A percentile compares a stretch with the other conserved stretches of the same genome.
phyloP scores from a whole-genome alignment of 768 basidiomycete species.

The Tubosaeta sp. region DNA sequence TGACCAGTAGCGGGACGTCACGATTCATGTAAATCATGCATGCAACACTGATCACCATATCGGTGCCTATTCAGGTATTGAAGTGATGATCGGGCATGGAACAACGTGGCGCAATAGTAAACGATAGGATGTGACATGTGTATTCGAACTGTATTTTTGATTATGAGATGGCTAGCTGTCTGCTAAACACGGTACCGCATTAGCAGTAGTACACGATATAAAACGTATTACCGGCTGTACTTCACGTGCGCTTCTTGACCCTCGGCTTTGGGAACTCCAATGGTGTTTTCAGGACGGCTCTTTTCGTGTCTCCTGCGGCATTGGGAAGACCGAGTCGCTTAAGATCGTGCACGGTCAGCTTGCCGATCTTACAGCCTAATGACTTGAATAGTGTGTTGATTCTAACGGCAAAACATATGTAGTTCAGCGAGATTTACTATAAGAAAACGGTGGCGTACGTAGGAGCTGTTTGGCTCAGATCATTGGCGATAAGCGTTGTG shows the following conservation, averaged over 20 bases:
- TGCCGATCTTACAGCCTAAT: slow-evolving; percentile 71
- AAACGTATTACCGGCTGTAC: neutral
- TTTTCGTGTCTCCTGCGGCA: slow-evolving; percentile 56
- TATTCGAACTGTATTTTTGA: neutral
- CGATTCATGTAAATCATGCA: too few species aligned
- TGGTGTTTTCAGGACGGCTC: slow-evolving; percentile 72
- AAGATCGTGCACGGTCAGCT: slow-evolving; percentile 57
- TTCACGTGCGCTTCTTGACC: slow-evolving; percentile 28
- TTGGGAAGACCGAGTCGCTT: slow-evolving; percentile 65
- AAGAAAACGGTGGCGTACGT: slow-evolving; percentile 49
- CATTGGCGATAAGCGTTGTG: slow-evolving; percentile 60
- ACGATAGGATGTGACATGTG: too few species aligned
- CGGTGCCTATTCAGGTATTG: neutral
- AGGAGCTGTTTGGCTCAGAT: slow-evolving; percentile 59
- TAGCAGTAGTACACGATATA: neutral
- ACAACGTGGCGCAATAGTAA: neutral
- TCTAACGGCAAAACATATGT: slow-evolving; percentile 27
- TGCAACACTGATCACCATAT: neutral
- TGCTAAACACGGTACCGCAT: neutral
- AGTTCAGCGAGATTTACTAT: neutral
- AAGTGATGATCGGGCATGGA: neutral
- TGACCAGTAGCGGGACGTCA: too few species aligned
- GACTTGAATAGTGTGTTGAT: slow-evolving; percentile 72
- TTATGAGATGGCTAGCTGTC: neutral
- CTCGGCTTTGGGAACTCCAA: slow-evolving; percentile 75